Evolutionary conservation across 371 early-diverging fungal genomes (phyloP), one percentile per base, ranked within the genome.

Genomic region (Chytridium lagenaria): DNA sequence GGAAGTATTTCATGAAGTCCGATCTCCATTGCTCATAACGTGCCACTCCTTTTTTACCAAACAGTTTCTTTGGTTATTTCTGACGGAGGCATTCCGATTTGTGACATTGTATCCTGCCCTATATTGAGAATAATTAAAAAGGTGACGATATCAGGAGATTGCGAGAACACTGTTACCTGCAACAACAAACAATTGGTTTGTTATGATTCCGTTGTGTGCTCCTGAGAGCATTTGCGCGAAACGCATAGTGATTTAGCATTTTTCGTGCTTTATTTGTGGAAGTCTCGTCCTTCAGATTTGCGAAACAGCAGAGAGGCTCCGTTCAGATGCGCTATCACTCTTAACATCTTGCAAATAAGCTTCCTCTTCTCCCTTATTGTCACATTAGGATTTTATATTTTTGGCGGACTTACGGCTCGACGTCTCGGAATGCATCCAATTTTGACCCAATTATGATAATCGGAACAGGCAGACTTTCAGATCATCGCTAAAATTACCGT

Each of bases 401-500:
- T n/a, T n/a, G n/a, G n/a, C n/a, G n/a, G n/a, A n/a, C 78, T 69
- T 71, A 83, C 85, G 87, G 79, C 40, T 85, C 84, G 30, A 80
- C 36, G 39, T 79, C 77, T n/a, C 75, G 59, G 61, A 85, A 81
- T 12, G 71, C 49, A 67, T 87, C 87, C 37, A 75, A 83, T 50
- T 83, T 82, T 15, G 80, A 77, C 15, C 85, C 84, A 22, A 84
- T 71, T 22, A 87, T 77, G 12, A 81, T 75, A 23, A 84, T 44
- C 1, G 82, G 84, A 2, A 84, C 76, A 10, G 84, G 19, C 66
- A 70, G 23, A 75, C 79, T 1, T 69, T 49, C 40, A 85, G 68
- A 19, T n/a, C 67, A 34, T 77, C 76, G 31, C 80, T 81, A 33
- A 3, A 36, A 23, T 26, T 37, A 59, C n/a, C 2, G 23, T 1